Base-by-base conservation (phyloP, 1,284 basidiomycete genomes). In the Thecaphora frezii region DNA sequence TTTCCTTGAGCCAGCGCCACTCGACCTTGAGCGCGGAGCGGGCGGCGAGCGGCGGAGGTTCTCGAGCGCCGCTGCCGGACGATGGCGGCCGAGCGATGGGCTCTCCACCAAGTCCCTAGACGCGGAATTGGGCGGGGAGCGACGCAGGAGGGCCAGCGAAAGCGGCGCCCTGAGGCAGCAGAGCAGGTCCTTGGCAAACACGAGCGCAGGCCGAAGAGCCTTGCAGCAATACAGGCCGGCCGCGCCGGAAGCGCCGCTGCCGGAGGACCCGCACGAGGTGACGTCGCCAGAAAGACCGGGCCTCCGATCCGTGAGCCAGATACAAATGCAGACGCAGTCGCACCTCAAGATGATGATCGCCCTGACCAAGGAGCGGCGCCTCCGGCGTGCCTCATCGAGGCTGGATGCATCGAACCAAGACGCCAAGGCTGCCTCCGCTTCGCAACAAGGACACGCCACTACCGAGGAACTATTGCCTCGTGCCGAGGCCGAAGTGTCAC, bases 11-110 rank as follows among this genome's bases (percentile, higher is more conserved):
- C 58, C 10, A 58, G 60, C 38, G 63, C 63, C 14, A 48, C 57
- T 18, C 30, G 39, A 10, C 38, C 45, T 1, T 3, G 45, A 13
- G 48, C 33, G 26, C 54, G 51, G n/a, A 46, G 48, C 8, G 58
- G 48, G 10, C 48, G 63, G 63, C 21, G 63, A 58, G 36, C 54
- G 51, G 28, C 46, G 56, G 3, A 54, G 63, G 14, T 66, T 66
- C 46, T 66, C 63, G 37, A 66, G 63, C 37, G 58, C 54, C 25
- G 44, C 61, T 5, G 49, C 58, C 18, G 46, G 56, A 46, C 39
- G 22, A 51, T 55, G 13, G 50, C 40, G 8, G 40, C 51, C 37
- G 54, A 58, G n/a, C 51, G 63, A n/a, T 49, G 54, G 1, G 43
- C 54, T 18, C 33, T 8, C 33, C 3, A 36, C 7, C 16, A 16